Conservation (phyloP, 148 eudicot genomes). For the Fagopyrum homotropicum region DNA sequence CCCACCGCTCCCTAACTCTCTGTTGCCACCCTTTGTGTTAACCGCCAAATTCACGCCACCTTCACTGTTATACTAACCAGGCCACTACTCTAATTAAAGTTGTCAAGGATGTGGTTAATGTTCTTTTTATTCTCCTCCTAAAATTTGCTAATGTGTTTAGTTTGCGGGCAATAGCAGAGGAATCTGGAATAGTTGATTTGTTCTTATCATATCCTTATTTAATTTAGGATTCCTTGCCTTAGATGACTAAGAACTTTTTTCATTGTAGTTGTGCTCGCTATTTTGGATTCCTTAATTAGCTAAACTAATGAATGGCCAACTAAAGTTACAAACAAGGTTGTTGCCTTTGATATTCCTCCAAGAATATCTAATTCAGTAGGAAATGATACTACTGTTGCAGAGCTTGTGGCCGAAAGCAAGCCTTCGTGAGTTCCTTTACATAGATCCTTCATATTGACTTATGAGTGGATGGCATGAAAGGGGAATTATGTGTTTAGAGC, state of each 20-base stretch:
- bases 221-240: neutral
- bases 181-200: constrained; percentile 68
- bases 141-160: too few relatives aligned
- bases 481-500: neutral
- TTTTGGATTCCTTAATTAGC: constrained; percentile 28
- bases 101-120: too few relatives aligned
- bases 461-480: neutral
- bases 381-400: constrained; percentile 55
- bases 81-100: too few relatives aligned
- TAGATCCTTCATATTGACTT: neutral
- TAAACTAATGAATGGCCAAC: constrained; percentile 93
- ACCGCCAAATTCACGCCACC: too few relatives aligned
- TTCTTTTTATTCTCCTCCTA: too few relatives aligned
- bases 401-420: constrained; percentile 76
- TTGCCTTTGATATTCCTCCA: constrained; percentile 47
- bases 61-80: too few relatives aligned
- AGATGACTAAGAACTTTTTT: neutral
- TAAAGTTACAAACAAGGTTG: constrained; percentile 52
- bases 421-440: constrained; percentile 61
- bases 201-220: constrained; percentile 87
- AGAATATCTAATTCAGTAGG: constrained; percentile 47
- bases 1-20: too few relatives aligned
- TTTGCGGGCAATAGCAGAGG: constrained; percentile 85
- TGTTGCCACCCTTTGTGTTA: too few relatives aligned
- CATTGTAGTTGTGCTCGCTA: neutral